Conservation (phyloP, 75 land plant genomes). For the Adiantum capillusveneris region DNA sequence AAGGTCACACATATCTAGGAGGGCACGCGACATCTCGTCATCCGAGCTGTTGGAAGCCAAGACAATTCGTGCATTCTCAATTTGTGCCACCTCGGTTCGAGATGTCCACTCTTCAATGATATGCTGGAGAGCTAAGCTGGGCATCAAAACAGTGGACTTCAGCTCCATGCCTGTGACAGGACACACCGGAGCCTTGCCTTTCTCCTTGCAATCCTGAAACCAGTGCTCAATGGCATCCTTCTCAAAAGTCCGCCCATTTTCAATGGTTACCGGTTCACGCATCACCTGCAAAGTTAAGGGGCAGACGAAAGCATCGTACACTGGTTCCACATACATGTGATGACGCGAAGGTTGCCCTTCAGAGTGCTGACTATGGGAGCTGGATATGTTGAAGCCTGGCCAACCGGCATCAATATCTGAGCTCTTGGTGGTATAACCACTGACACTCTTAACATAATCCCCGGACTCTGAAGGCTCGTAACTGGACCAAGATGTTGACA, state of each 20-base stretch:
- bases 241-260: conserved; percentile 34
- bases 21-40: conserved; percentile 12
- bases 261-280: conserved; percentile 31
- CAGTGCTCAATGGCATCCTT: conserved; percentile 26
- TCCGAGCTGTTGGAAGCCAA: conserved; percentile 5
- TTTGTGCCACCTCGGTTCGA: conserved; percentile 18
- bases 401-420: too few species aligned
- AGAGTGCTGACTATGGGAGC: too few species aligned
- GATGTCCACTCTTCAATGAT: conserved; percentile 33
- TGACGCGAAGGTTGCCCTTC: too few species aligned
- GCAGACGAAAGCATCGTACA: conserved; percentile 29
- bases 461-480: too few species aligned
- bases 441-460: too few species aligned
- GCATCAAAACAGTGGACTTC: conserved; percentile 2
- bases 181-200: conserved; percentile 8
- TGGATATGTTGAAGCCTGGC: too few species aligned
- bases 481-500: too few species aligned
- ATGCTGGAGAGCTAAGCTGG: conserved; percentile 25
- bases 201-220: conserved; percentile 21
- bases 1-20: conserved; percentile 20
- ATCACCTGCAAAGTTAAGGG: conserved; percentile 32
- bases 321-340: conserved; percentile 8
- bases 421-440: too few species aligned
- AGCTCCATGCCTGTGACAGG: conserved; percentile 22
- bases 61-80: conserved; percentile 9